Evolutionary conservation across 1,284 basidiomycete genomes (phyloP).

Genomic region (Melampsora abietis-canadensis): DNA sequence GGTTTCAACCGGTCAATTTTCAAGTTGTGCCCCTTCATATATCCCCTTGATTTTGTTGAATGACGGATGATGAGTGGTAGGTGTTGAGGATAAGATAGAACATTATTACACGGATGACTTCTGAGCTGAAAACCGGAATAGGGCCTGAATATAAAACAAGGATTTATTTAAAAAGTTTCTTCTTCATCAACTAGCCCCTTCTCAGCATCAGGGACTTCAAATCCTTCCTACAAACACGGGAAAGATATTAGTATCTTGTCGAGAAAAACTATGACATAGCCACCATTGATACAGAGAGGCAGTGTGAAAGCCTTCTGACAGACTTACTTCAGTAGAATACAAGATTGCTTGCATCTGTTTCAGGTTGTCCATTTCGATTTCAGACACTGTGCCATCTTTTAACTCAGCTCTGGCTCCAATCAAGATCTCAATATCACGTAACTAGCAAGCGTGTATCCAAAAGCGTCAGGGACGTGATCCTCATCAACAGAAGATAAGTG

Average conservation of each 20-base stretch:
- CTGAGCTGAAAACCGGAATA: too few relatives aligned
- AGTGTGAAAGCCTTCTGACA: neutral
- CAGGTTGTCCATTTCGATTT: slow-evolving; percentile 66
- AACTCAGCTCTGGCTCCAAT: slow-evolving; percentile 58
- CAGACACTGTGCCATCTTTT: slow-evolving; percentile 44
- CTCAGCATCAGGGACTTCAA: slow-evolving; percentile 38
- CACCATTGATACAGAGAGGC: neutral
- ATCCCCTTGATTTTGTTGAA: too few relatives aligned
- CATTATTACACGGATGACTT: too few relatives aligned
- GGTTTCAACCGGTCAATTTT: too few relatives aligned
- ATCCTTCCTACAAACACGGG: slow-evolving; percentile 21
- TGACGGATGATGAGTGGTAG: too few relatives aligned
- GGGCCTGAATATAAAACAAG: neutral
- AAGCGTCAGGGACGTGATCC: too few relatives aligned
- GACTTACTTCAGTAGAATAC: slow-evolving; percentile 85
- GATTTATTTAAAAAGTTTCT: slow-evolving; percentile 29
- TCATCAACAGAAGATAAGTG: neutral
- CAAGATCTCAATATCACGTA: slow-evolving; percentile 91
- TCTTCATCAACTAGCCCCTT: slow-evolving; percentile 36
- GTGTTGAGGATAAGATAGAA: too few relatives aligned
- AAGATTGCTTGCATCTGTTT: slow-evolving; percentile 86
- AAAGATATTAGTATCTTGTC: neutral
- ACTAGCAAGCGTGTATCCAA: slow-evolving; percentile 56
- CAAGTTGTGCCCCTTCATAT: too few relatives aligned
- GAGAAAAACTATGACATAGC: neutral